phyloP scores from a whole-genome alignment of 2,329 filamentous ascomycete genomes.

The Penicillium rolfsii region DNA sequence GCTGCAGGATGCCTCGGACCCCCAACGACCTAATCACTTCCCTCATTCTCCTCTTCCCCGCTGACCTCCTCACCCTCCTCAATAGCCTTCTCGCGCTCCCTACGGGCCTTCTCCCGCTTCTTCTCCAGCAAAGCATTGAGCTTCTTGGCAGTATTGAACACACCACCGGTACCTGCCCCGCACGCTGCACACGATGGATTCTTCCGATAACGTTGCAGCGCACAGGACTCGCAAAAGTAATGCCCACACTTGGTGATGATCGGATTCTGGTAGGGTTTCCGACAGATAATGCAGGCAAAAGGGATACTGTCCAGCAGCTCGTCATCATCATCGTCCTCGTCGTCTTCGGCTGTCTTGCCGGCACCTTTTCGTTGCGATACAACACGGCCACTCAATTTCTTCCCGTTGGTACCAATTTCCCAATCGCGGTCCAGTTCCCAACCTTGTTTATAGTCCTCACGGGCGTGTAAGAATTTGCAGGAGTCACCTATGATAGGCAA shows the following conservation, averaged over 20 bases:
- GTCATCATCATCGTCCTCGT: constrained; percentile 65
- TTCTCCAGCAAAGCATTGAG: constrained; percentile 77
- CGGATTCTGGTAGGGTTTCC: constrained; percentile 74
- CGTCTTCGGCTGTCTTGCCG: constrained; percentile 52
- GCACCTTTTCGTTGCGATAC: constrained; percentile 52
- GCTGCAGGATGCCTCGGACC: constrained; percentile 7
- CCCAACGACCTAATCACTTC: constrained; percentile 14
- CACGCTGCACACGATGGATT: constrained; percentile 87
- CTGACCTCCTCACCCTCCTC: constrained; percentile 57
- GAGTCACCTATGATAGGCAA: constrained; percentile 6
- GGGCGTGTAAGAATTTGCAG: constrained; percentile 70
- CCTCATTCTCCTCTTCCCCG: constrained; percentile 48
- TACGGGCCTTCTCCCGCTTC: constrained; percentile 63
- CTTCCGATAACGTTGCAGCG: constrained; percentile 81
- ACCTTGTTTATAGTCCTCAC: constrained; percentile 75
- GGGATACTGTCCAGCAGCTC: constrained; percentile 80
- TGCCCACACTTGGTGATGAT: constrained; percentile 90
- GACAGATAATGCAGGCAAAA: constrained; percentile 87
- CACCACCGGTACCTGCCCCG: constrained; percentile 79
- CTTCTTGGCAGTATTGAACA: constrained; percentile 86
- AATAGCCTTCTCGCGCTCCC: constrained; percentile 56
- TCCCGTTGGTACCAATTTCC: constrained; percentile 75
- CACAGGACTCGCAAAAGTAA: constrained; percentile 93
- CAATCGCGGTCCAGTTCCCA: constrained; percentile 96
- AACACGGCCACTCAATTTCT: constrained; percentile 49